Percentiles rank a stretch among this genome's conserved stretches.
These are phyloP conservation scores for Globisporangium spiculum DNA, from an alignment of 352 stramenopile species.

Conservation along the genomic window DNA sequence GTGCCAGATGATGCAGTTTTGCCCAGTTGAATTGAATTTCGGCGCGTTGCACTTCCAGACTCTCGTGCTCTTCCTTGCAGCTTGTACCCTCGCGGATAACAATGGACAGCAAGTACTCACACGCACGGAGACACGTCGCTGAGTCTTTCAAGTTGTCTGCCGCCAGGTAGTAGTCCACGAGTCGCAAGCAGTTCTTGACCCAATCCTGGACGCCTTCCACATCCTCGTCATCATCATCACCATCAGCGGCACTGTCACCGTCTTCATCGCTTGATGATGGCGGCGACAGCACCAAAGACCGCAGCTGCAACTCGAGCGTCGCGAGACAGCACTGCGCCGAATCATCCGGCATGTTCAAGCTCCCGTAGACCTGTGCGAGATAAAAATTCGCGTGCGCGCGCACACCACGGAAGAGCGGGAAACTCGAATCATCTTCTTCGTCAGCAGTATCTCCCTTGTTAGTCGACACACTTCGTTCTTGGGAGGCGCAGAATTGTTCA, in stretches of 20 bases:
- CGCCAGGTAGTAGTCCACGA: conserved; percentile 65
- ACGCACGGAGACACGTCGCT: conserved; percentile 41
- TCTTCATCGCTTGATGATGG: conserved; percentile 5
- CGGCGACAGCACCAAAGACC: not conserved
- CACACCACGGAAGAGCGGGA: conserved; percentile 9
- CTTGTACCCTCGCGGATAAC: not conserved
- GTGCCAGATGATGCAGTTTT: conserved; percentile 43
- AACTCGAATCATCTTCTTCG: not conserved
- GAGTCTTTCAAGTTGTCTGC: conserved; percentile 42
- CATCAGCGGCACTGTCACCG: not conserved
- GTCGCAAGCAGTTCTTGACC: conserved; percentile 49
- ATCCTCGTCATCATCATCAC: not conserved
- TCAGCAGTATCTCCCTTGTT: not conserved
- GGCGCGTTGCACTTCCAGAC: conserved; percentile 24
- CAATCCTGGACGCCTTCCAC: conserved; percentile 43
- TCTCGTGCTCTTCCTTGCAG: conserved; percentile 20
- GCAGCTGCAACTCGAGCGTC: conserved; percentile 65
- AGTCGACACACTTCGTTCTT: not conserved
- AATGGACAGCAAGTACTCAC: conserved; percentile 36
- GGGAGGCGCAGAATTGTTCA: conserved; percentile 19
- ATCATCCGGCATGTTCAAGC: conserved; percentile 40
- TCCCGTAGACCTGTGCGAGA: conserved; percentile 64
- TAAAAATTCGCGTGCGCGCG: conserved; percentile 68
- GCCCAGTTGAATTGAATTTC: conserved; percentile 54
- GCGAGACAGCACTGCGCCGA: conserved; percentile 59